Base-by-base conservation (phyloP, 2,329 filamentous ascomycete genomes). In the Penicillium rolfsii region DNA sequence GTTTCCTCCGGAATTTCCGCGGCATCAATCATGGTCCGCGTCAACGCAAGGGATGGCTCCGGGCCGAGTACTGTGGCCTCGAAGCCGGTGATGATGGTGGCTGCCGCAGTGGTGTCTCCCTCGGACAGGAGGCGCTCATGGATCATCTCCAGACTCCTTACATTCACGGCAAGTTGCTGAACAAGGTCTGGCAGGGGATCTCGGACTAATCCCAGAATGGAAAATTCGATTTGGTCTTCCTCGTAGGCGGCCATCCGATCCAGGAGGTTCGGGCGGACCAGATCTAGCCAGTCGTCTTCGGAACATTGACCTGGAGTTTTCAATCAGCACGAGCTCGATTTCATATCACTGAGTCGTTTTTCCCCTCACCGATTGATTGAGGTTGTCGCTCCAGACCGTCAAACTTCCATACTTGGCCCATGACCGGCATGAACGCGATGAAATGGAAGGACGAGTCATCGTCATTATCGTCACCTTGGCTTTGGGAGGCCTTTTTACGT, bases 351-450 rank as follows among this genome's bases (percentile, higher is more conserved):
- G 22, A 11, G 7, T 5, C 22, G 40, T 16, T n/a, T 16, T 41
- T 41, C 60, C 67, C 60, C 67, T 62, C 61, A 71, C 88, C 89
- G 58, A 93, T 80, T 58, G 82, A 84, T 36, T 87, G 83, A 3
- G 92, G 94, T 64, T 88, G 86, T 45, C 81, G 81, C 73, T 93
- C 87, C 24, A 97, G 80, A 4, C 94, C 94, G 75, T 98, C 94
- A 5, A 98, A 86, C 73, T 93, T 91, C 92, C 92, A 97, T 14
- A 97, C 85, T 58, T 86, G 81, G 2, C 86, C 88, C n/a, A 84
- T 82, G 14, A 87, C 84, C 2, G 91, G 91, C 33, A 97, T 87
- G 71, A 94, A 97, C 6, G 93, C 93, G 64, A 96, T 89, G 75
- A 95, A 98, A 73, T 98, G 94, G 71, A 89, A 95, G 0, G 86